Evolutionary conservation across 495 filamentous ascomycete genomes (phyloP), one percentile per base, ranked within the genome.

Genomic region (Hypoxylon trugodes): DNA sequence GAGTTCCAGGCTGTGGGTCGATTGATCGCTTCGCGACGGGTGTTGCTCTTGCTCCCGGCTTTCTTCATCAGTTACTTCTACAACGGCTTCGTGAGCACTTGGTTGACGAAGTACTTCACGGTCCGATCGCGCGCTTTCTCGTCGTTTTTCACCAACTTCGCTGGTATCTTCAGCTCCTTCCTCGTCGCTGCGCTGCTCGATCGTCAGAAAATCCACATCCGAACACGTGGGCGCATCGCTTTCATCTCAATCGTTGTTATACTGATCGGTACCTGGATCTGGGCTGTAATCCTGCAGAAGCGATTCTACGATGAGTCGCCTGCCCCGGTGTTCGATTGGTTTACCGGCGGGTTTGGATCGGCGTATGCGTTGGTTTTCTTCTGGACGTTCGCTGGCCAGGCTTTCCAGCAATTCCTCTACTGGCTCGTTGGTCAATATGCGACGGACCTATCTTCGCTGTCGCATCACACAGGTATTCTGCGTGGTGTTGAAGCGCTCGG

Each of bases 21-120:
- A n/a, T 50, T 67, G n/a, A 46, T 73, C 5, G 38, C 33, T 0
- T 65, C 58, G 10, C 55, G 71, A 1, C 58, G 71, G 12, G 59
- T 70, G n/a, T 56, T 72, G 24, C 36, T 72, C 0, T 56, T 75
- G 28, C 59, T 75, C 8, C 69, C 67, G n/a, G 69, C 72, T 4
- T 73, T 74, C 62, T 74, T 74, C 62, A 67, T 73, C 46, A 66
- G 60, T 30, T 75, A 70, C 46, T 72, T 75, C 57, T 75, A 75
- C 65, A 73, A 73, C 58, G 73, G 73, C 21, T 75, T 70, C 59
- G 57, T 62, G 6, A 69, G 63, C 56, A 72, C 73, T 0, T 75
- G 68, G 57, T 47, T 75, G 8, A 74, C 73, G 0, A 60, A 36
- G 22, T 74, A 75, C 66, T 75, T 75, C 41, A 74, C 73, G 21